Conservation (phyloP, 1,139 yeast species). For the Candida dubliniensis region DNA sequence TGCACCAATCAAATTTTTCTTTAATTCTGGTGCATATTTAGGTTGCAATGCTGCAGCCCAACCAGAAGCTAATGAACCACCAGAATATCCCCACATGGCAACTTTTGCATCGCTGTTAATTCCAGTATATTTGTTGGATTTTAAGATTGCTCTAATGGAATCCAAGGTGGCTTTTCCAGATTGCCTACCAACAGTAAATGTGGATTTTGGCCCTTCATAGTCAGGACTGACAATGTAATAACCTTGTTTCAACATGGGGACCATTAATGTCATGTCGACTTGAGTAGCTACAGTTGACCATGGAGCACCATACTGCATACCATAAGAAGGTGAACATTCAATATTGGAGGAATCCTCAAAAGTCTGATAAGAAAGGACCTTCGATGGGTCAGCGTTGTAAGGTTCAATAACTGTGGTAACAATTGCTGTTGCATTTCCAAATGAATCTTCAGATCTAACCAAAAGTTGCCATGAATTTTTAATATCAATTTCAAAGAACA, state of each 20-base stretch:
- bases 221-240: slow-evolving; percentile 29
- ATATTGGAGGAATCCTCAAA: slow-evolving; percentile 16
- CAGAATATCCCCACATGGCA: slow-evolving; percentile 30
- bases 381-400: slow-evolving; percentile 22
- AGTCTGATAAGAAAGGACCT: slow-evolving; percentile 22
- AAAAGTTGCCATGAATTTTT: slow-evolving; percentile 32
- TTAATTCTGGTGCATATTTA: slow-evolving; percentile 34
- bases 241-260: slow-evolving; percentile 23
- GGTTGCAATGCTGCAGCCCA: slow-evolving; percentile 35
- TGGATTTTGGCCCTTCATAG: slow-evolving; percentile 21
- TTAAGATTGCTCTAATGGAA: slow-evolving; percentile 22
- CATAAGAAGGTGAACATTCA: slow-evolving; percentile 18
- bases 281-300: slow-evolving; percentile 15
- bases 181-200: slow-evolving; percentile 25
- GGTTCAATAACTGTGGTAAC: slow-evolving; percentile 37
- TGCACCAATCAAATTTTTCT: slow-evolving; percentile 25
- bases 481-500: not conserved
- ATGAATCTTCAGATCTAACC: slow-evolving; percentile 32
- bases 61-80: slow-evolving; percentile 28
- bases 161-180: slow-evolving; percentile 26
- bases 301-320: slow-evolving; percentile 15
- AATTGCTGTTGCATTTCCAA: slow-evolving; percentile 30
- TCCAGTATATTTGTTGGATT: slow-evolving; percentile 21
- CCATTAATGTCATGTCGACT: slow-evolving; percentile 22
- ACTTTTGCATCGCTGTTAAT: slow-evolving; percentile 20